Evolutionary conservation across 305 asterid genomes (phyloP).

Genomic region (Lippia alba): DNA sequence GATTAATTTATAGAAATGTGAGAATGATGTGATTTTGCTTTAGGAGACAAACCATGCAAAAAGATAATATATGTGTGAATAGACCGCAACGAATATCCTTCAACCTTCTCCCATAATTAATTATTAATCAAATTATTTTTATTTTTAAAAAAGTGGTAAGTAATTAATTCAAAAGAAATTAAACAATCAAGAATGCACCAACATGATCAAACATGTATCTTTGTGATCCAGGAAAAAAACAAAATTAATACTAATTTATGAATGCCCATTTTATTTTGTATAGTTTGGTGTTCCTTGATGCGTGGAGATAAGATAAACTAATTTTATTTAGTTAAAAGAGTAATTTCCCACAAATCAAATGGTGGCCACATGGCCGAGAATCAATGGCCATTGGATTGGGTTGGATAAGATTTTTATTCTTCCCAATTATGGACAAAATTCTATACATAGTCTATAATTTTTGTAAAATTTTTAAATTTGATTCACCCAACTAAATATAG

Average conservation of each 20-base stretch:
- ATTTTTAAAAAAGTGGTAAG: not conserved
- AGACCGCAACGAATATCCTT: no score
- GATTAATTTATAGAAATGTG: slow-evolving; percentile 33
- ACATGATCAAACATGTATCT: slow-evolving; percentile 21
- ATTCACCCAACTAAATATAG: no score
- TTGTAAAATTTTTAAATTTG: not conserved
- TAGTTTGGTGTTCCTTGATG: slow-evolving; percentile 26
- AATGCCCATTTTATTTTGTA: slow-evolving; percentile 17
- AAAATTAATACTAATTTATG: not conserved
- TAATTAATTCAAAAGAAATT: not conserved
- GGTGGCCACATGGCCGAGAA: slow-evolving; percentile 35
- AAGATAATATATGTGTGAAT: slow-evolving; percentile 15
- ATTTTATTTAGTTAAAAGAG: not conserved
- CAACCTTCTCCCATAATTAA: not conserved
- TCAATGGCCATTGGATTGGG: slow-evolving; percentile 19
- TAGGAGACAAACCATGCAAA: slow-evolving; percentile 36
- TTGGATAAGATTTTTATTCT: slow-evolving; percentile 27
- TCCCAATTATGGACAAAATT: not conserved
- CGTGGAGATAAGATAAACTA: slow-evolving; percentile 14
- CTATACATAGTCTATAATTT: not conserved
- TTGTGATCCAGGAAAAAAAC: not conserved
- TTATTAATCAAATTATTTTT: not conserved
- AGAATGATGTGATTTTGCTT: slow-evolving; percentile 37
- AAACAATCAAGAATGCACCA: not conserved
- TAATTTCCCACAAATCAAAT: not conserved